phyloP scores from a whole-genome alignment of 176 grass and related monocot genomes.

The Pontederia crassipes region DNA sequence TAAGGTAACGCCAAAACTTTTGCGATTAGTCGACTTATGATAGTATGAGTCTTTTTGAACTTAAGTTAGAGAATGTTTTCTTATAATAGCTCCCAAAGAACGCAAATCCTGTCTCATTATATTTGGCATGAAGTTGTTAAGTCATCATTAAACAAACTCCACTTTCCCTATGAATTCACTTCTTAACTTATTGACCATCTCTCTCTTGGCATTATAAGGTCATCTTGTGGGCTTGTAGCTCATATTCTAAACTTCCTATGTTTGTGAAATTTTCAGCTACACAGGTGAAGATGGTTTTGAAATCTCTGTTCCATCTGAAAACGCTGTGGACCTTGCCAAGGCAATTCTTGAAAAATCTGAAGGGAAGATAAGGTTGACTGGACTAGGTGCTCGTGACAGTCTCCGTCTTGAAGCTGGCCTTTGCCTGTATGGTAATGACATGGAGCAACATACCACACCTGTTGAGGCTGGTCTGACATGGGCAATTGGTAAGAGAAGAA shows the following conservation, averaged over 20 bases:
- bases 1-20: too few species aligned
- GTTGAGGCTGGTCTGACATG: conserved; percentile 91
- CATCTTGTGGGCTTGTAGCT: too few species aligned
- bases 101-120: too few species aligned
- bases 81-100: too few species aligned
- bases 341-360: conserved; percentile 85
- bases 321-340: conserved; percentile 71
- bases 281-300: conserved; percentile 98
- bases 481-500: conserved; percentile 91
- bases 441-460: conserved; percentile 90
- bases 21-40: too few species aligned
- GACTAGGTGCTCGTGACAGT: conserved; percentile 88
- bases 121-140: too few species aligned
- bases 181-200: too few species aligned
- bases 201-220: too few species aligned
- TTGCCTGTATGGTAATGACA: conserved; percentile 92
- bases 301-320: conserved; percentile 91
- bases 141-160: too few species aligned
- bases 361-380: conserved; percentile 71
- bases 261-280: conserved; percentile 51
- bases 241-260: background rate
- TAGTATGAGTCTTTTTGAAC: too few species aligned
- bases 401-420: conserved; percentile 91
- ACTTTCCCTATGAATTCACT: too few species aligned
- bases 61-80: too few species aligned